Conservation (phyloP, 192 early-diverging fungal species). For the Gaertneriomyces semiglobifer region DNA sequence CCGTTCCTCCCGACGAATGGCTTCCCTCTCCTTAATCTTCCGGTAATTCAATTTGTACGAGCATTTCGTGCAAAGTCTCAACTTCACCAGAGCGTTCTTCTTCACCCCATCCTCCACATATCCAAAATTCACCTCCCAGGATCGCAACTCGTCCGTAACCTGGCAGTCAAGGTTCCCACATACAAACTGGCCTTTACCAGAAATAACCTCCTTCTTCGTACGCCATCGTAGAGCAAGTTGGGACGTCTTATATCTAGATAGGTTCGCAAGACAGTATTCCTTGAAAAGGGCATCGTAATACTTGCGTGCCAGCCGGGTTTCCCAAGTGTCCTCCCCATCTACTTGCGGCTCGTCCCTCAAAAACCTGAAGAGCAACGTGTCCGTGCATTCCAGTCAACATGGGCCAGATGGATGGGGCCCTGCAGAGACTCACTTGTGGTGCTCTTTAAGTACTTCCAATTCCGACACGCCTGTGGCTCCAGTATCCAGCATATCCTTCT, state of each 20-base stretch:
- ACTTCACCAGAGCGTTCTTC: slow-evolving; percentile 80
- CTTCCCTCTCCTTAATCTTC: slow-evolving; percentile 48
- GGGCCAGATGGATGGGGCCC: not conserved
- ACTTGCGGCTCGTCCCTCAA: slow-evolving; percentile 48
- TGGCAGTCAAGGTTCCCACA: slow-evolving; percentile 57
- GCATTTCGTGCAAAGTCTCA: slow-evolving; percentile 69
- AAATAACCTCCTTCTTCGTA: slow-evolving; percentile 61
- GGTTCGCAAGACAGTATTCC: slow-evolving; percentile 73
- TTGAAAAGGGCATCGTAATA: slow-evolving; percentile 85
- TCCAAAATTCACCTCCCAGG: slow-evolving; percentile 86
- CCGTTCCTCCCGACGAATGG: slow-evolving; percentile 20
- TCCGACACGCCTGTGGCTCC: slow-evolving; percentile 46
- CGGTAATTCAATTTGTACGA: slow-evolving; percentile 71
- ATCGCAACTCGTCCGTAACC: slow-evolving; percentile 47
- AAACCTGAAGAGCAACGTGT: slow-evolving; percentile 46
- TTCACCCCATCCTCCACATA: slow-evolving; percentile 69
- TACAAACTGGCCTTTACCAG: slow-evolving; percentile 71
- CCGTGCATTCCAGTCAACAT: not conserved
- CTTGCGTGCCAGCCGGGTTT: slow-evolving; percentile 72
- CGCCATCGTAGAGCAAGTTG: slow-evolving; percentile 72
- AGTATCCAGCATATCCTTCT: not conserved
- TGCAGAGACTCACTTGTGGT: slow-evolving; percentile 55
- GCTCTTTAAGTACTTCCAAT: slow-evolving; percentile 64
- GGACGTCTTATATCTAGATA: slow-evolving; percentile 68
- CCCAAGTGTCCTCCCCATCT: slow-evolving; percentile 57